A percentile compares a stretch with the other conserved stretches of the same genome.
Conservation (phyloP, 2,329 filamentous ascomycete species). For the Colletotrichum cuscutae region DNA sequence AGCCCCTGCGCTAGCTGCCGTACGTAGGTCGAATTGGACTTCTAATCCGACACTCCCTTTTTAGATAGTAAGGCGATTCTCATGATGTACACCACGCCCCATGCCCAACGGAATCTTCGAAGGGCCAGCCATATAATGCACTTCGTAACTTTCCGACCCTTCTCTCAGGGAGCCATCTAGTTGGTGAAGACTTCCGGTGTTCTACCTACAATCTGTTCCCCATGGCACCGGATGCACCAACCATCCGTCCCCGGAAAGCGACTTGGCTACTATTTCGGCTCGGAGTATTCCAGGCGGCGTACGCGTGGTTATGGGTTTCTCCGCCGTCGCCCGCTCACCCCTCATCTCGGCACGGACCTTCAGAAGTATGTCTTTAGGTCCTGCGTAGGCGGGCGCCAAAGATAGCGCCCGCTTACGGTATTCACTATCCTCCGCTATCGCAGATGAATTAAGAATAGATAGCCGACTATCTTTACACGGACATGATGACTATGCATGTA, state of each 20-base stretch:
- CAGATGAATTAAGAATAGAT: too few species aligned
- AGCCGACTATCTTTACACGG: background rate
- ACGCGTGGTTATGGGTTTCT: background rate
- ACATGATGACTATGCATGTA: background rate
- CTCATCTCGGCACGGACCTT: background rate
- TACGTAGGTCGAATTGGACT: too few species aligned
- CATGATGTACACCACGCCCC: background rate
- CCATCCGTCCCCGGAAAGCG: background rate
- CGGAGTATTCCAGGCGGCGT: background rate
- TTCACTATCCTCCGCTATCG: too few species aligned
- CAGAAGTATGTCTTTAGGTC: background rate
- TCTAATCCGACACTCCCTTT: too few species aligned
- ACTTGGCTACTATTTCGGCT: background rate
- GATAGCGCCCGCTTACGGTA: too few species aligned
- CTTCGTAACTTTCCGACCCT: background rate
- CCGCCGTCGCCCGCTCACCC: too few species aligned
- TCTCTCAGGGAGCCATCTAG: background rate
- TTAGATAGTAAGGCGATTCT: background rate
- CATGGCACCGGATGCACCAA: background rate
- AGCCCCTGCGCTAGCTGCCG: too few species aligned
- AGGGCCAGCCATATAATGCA: background rate
- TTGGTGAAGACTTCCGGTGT: background rate
- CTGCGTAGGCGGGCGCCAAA: too few species aligned
- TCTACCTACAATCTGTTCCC: too few species aligned
- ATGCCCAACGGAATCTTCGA: background rate